A percentile compares a stretch with the other conserved stretches of the same genome.
These are phyloP conservation scores for Ligustrum vulgare DNA, from an alignment of 257 asterid species.

Conservation along the genomic window DNA sequence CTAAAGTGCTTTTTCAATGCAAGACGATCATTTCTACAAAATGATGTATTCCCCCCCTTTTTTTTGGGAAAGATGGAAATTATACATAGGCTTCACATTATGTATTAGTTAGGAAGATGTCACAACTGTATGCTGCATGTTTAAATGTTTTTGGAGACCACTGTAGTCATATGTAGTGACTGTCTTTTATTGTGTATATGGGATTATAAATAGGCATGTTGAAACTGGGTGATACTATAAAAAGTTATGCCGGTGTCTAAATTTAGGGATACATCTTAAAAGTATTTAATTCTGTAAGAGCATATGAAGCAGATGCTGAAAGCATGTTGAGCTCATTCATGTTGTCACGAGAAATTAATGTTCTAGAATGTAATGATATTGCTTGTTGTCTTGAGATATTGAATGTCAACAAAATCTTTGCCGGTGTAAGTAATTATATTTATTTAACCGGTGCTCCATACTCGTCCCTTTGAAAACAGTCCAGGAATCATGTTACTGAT, in stretches of 20 bases:
- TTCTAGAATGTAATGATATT: not conserved
- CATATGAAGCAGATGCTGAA: not conserved
- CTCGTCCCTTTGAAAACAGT: constrained; percentile 41
- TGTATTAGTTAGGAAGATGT: not conserved
- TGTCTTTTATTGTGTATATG: too few species aligned
- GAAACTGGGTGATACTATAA: not conserved
- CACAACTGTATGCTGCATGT: not conserved
- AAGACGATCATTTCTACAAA: not conserved
- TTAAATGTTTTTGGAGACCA: not conserved
- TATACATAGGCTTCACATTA: not conserved
- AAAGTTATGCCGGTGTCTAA: not conserved
- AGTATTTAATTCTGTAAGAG: not conserved
- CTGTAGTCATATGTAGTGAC: not conserved
- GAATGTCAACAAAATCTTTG: not conserved
- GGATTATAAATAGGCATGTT: not conserved
- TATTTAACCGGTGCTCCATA: constrained; percentile 1
- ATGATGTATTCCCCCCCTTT: not conserved
- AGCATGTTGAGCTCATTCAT: not conserved
- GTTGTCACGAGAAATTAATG: not conserved
- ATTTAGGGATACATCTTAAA: not conserved
- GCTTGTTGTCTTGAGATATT: not conserved
- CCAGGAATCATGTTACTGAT: constrained; percentile 96
- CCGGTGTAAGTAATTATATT: not conserved
- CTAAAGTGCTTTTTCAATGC: not conserved
- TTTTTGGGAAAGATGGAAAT: not conserved